Conservation (phyloP, 306 rosid species). For the Begonia fuchsioides region DNA sequence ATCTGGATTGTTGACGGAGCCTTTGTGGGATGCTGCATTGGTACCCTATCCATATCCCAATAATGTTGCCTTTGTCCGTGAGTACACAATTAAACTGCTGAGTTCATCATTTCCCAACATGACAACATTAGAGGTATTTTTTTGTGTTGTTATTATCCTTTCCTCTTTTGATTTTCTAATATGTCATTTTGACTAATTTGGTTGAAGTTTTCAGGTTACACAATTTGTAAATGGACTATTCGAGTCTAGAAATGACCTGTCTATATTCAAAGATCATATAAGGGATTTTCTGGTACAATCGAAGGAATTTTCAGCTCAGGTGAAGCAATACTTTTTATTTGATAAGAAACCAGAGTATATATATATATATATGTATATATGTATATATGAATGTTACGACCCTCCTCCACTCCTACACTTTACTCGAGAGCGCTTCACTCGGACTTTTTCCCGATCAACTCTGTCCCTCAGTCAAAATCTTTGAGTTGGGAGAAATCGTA, state of each 20-base stretch:
- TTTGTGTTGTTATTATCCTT: neutral
- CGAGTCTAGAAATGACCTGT: conserved; percentile 61
- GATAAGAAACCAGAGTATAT: too few species aligned
- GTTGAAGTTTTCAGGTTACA: conserved; percentile 43
- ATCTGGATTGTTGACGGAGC: conserved; percentile 71
- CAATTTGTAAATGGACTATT: conserved; percentile 86
- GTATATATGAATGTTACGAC: too few species aligned
- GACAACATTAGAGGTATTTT: conserved; percentile 75
- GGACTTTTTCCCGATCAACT: too few species aligned
- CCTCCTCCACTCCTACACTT: too few species aligned
- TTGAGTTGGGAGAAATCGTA: too few species aligned
- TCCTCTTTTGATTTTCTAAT: neutral
- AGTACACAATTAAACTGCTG: conserved; percentile 78
- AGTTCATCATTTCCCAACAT: conserved; percentile 92
- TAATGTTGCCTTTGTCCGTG: conserved; percentile 66
- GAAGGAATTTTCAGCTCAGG: conserved; percentile 99
- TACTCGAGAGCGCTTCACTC: too few species aligned
- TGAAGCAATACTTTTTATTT: conserved; percentile 7
- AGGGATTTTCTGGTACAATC: conserved; percentile 91
- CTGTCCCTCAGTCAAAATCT: too few species aligned
- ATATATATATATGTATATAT: too few species aligned
- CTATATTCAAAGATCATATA: conserved; percentile 65
- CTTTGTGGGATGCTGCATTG: conserved; percentile 70
- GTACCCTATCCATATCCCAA: conserved; percentile 46
- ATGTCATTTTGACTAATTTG: conserved; percentile 1